These are phyloP conservation scores for Fusarium sacchari DNA, from an alignment of 2,329 filamentous ascomycete species.

Conservation along the genomic window DNA sequence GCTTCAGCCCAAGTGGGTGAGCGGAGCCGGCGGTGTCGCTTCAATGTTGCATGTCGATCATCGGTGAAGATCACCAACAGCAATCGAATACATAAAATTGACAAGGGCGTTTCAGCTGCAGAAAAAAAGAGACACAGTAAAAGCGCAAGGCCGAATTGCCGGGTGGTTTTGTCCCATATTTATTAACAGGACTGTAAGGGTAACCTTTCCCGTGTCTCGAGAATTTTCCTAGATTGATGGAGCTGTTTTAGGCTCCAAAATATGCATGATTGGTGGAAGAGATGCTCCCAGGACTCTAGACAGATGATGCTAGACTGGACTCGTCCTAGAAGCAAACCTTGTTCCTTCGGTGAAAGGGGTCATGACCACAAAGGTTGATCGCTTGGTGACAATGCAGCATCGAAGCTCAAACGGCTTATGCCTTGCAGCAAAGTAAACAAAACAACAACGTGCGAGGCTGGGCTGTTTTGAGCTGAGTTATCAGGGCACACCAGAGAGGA, in stretches of 20 bases:
- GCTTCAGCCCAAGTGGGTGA: not conserved
- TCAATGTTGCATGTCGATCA: not conserved
- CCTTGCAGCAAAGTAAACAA: not conserved
- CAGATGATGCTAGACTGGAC: not conserved
- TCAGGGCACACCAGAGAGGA: not conserved
- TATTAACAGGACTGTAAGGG: not conserved
- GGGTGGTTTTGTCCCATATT: not conserved
- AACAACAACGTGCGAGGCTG: constrained; percentile 3
- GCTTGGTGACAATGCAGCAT: not conserved
- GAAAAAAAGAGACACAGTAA: not conserved
- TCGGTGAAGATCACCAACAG: not conserved
- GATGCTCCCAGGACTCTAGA: not conserved
- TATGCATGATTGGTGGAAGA: not conserved
- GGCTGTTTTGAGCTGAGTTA: constrained; percentile 5
- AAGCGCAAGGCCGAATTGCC: not conserved
- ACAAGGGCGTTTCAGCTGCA: not conserved
- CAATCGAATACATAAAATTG: too few species aligned
- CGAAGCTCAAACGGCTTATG: not conserved
- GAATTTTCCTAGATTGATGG: not conserved
- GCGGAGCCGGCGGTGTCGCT: constrained; percentile 5
- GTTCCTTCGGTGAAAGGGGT: not conserved
- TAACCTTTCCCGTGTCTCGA: not conserved
- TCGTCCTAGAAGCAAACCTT: constrained; percentile 17
- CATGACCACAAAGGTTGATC: not conserved
- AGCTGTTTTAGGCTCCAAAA: not conserved